These are phyloP conservation scores for Gossypioides kirkii DNA, from an alignment of 345 rosid genomes.

Conservation along the genomic window DNA sequence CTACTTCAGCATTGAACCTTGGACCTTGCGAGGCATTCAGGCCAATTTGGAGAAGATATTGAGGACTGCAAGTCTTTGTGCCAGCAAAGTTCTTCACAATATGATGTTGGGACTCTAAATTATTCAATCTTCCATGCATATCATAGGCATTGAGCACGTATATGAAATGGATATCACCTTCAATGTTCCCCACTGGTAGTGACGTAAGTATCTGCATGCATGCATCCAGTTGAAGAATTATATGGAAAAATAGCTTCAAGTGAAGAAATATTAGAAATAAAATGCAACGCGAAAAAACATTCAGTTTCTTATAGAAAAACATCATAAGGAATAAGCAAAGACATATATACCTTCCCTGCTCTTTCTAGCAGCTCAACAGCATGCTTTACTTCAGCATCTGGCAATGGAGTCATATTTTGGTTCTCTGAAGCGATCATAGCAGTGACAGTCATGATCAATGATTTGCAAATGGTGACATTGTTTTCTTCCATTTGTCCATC, in stretches of 20 bases:
- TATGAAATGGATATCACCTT: slow-evolving; percentile 58
- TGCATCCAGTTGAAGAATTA: slow-evolving; percentile 9
- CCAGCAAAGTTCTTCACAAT: slow-evolving; percentile 62
- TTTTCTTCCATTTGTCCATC: slow-evolving; percentile 52
- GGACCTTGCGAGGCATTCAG: slow-evolving; percentile 67
- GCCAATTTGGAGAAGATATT: slow-evolving; percentile 71
- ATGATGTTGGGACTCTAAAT: slow-evolving; percentile 43
- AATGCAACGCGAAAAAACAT: slow-evolving; percentile 12
- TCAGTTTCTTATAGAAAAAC: background rate
- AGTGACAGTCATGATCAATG: slow-evolving; percentile 60
- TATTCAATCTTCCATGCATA: slow-evolving; percentile 58
- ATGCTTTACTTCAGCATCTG: slow-evolving; percentile 55
- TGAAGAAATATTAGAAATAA: background rate
- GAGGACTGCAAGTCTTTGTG: slow-evolving; percentile 63
- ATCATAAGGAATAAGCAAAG: background rate
- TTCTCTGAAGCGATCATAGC: slow-evolving; percentile 74
- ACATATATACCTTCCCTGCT: slow-evolving; percentile 68
- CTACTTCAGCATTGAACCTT: slow-evolving; percentile 61
- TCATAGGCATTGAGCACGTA: slow-evolving; percentile 64
- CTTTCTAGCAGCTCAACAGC: slow-evolving; percentile 62
- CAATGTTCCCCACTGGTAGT: slow-evolving; percentile 34
- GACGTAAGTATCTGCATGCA: slow-evolving; percentile 46
- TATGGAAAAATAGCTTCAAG: slow-evolving; percentile 3
- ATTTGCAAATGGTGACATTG: slow-evolving; percentile 51
- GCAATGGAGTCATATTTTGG: slow-evolving; percentile 42